Base-by-base conservation (phyloP, 495 filamentous ascomycete genomes). In the Pyrenopolyporus hunteri region DNA sequence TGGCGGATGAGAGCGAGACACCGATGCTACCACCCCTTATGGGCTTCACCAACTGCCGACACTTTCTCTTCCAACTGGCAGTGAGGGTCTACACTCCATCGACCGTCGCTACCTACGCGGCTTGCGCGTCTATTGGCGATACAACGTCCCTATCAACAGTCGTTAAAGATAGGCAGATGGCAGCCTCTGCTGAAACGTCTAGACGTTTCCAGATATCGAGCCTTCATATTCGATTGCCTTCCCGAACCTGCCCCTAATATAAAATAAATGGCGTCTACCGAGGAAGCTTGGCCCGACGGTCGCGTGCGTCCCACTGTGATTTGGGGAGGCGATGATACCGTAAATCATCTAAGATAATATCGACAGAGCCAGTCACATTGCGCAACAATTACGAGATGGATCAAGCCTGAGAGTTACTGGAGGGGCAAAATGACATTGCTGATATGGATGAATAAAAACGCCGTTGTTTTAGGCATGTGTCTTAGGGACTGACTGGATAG, bases 321-420 rank as follows among this genome's bases (percentile, higher is more conserved):
- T 56, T 40, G n/a, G 56, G 49, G 52, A 45, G 48, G 35, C 57
- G 43, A 66, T 67, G 59, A 55, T 55, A 62, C 58, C 39, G 39
- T 48, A 58, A n/a, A 44, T 67, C 25, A 63, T 63, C 58, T 54
- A 57, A 59, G 64, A 67, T 67, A 63, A 67, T 67, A 55, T 67
- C 58, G 48, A 51, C 29, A 5, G 42, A 58, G 48, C 64, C 64
- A 67, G 64, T 67, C 64, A 67, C 59, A 57, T 57, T 62, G 59
- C 64, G 48, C 47, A 44, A 50, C 49, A 56, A 62, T 63, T 49
- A 58, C 40, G 64, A 59, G 58, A 59, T 57, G 42, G n/a, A 28
- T 32, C 37, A 17, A 57, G 59, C 58, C 54, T 42, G 48, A 43
- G 37, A 4, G 26, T 28, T 44, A 25, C 47, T 55, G 32, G 40